These are phyloP conservation scores for Wickerhamomyces sp. DNA, from an alignment of 1,139 yeast species.

Conservation along the genomic window DNA sequence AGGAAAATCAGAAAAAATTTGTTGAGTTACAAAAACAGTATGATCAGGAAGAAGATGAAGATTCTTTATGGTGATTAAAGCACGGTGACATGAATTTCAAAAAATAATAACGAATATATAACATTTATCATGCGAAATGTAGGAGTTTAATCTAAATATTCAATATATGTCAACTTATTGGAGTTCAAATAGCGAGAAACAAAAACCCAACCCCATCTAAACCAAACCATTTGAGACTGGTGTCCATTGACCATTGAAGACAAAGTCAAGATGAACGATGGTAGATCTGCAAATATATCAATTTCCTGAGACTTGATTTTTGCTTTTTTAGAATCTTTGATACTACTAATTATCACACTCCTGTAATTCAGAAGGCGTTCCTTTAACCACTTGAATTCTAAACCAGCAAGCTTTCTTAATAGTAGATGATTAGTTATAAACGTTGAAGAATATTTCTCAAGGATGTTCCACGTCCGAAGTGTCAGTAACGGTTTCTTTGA, in stretches of 20 bases:
- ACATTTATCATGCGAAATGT: too few relatives aligned
- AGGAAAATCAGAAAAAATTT: conserved; percentile 13
- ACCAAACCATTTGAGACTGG: conserved; percentile 92
- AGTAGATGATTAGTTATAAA: conserved; percentile 35
- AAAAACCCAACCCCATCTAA: conserved; percentile 82
- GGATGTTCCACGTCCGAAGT: conserved; percentile 42
- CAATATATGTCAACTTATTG: conserved; percentile 51
- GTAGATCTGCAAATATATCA: conserved; percentile 45
- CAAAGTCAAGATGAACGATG: conserved; percentile 54
- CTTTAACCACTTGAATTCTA: background rate
- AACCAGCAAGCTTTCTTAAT: background rate
- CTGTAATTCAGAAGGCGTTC: background rate
- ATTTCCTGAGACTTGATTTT: background rate
- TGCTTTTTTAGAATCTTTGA: background rate
- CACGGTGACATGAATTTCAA: too few relatives aligned
- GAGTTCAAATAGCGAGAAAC: conserved; percentile 59
- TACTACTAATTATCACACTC: too few relatives aligned
- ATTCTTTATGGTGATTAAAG: conserved; percentile 26
- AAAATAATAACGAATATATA: too few relatives aligned
- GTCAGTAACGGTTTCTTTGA: conserved; percentile 31
- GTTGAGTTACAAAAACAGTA: conserved; percentile 22
- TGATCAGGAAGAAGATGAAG: conserved; percentile 35
- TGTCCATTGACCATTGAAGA: conserved; percentile 85
- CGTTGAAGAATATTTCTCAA: conserved; percentile 50
- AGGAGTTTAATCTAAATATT: background rate